phyloP scores from a whole-genome alignment of 306 rosid species.

The Prunus armeniaca region DNA sequence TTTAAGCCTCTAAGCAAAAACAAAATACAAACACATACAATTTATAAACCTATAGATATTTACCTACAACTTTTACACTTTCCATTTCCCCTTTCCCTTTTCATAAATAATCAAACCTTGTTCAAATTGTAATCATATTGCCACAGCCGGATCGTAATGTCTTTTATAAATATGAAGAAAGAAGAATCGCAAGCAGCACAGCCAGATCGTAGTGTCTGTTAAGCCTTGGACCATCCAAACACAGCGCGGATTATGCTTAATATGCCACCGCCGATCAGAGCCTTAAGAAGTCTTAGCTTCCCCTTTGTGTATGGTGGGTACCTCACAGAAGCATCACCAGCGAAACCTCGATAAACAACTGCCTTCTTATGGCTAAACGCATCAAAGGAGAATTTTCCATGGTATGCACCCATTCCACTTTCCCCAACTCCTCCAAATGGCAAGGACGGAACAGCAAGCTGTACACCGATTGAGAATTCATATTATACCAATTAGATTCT shows the following conservation, averaged over 20 bases:
- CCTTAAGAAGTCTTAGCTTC: conserved; percentile 70
- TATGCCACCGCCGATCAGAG: conserved; percentile 69
- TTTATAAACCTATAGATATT: background rate
- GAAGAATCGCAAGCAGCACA: conserved; percentile 3
- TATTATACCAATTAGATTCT: background rate
- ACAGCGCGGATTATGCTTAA: conserved; percentile 58
- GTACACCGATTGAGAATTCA: conserved; percentile 27
- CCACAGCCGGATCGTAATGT: background rate
- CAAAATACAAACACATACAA: background rate
- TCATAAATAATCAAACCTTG: background rate
- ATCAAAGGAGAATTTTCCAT: conserved; percentile 95
- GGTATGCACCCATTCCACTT: conserved; percentile 93
- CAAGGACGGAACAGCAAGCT: conserved; percentile 71
- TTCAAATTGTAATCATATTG: background rate
- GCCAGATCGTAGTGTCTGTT: background rate
- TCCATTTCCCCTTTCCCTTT: background rate
- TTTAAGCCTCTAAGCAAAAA: background rate
- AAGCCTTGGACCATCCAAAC: conserved; percentile 61
- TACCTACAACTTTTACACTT: background rate
- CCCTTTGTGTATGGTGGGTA: conserved; percentile 86
- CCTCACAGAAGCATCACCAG: conserved; percentile 70
- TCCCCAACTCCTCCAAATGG: conserved; percentile 99
- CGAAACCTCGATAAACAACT: conserved; percentile 76
- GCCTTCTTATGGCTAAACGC: conserved; percentile 94
- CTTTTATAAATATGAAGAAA: conserved; percentile 20